A percentile compares a stretch with the other conserved stretches of the same genome.
These are phyloP conservation scores for Spathaspora girioi DNA, from an alignment of 805 yeast species.

Conservation along the genomic window DNA sequence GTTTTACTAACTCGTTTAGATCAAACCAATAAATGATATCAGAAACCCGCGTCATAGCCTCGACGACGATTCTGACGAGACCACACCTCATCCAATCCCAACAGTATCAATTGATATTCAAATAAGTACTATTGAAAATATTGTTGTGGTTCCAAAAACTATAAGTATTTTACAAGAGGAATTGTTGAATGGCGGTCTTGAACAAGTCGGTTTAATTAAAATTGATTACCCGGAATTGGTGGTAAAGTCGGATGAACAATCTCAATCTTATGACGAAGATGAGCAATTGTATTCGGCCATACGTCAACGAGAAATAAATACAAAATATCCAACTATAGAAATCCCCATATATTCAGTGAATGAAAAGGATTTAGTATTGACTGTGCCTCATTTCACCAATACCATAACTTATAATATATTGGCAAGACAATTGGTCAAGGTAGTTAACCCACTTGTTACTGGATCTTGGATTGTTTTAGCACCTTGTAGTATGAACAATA, in stretches of 20 bases:
- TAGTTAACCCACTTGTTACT: slow-evolving; percentile 8
- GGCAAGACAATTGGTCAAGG: slow-evolving; percentile 18
- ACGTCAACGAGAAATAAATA: slow-evolving; percentile 14
- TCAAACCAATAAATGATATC: slow-evolving; percentile 48
- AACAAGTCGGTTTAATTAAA: slow-evolving; percentile 7
- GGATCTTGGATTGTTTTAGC: slow-evolving; percentile 27
- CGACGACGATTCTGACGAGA: slow-evolving; percentile 28
- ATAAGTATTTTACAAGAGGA: slow-evolving; percentile 11
- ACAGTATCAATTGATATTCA: slow-evolving; percentile 16
- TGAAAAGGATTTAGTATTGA: slow-evolving; percentile 12
- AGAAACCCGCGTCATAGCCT: slow-evolving; percentile 51
- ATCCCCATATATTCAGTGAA: slow-evolving; percentile 20
- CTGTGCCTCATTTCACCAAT: slow-evolving; percentile 36
- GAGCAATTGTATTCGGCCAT: slow-evolving; percentile 46
- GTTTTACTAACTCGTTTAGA: slow-evolving; percentile 19
- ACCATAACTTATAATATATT: slow-evolving; percentile 28
- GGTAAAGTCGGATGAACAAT: slow-evolving; percentile 2
- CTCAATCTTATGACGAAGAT: slow-evolving; percentile 24
- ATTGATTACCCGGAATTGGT: slow-evolving; percentile 10
- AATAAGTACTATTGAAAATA: slow-evolving; percentile 12
- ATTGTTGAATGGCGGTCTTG: not conserved
- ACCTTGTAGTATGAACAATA: slow-evolving; percentile 35
- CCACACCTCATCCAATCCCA: slow-evolving; percentile 25
- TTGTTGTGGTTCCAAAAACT: slow-evolving; percentile 28
- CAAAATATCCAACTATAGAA: slow-evolving; percentile 17